Base-by-base conservation (phyloP, 2,329 filamentous ascomycete genomes). In the Xylariaceae sp. region DNA sequence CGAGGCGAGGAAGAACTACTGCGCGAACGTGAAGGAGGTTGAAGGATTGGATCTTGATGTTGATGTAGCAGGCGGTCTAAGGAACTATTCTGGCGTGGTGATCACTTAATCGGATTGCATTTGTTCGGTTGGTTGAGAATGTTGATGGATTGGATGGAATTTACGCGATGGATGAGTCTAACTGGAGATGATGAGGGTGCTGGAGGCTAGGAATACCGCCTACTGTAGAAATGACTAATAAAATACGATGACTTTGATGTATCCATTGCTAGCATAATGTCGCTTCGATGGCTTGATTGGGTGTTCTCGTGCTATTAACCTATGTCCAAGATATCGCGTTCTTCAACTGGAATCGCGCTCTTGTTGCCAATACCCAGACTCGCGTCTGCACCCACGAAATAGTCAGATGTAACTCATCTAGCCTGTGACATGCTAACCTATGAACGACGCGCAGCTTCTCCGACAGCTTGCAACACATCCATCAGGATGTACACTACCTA, bases 1-100 rank as follows among this genome's bases (percentile, higher is more conserved):
- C 72, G 75, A 70, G 72, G 75, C 72, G 77, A 81, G 72, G 82
- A 82, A 84, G 80, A 80, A 70, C 23, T 44, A 21, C 14, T 37
- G 44, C 40, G 37, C 14, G 19, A 52, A 45, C 14, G 14, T 41
- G 5, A 1, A 40, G 19, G 23, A 26, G 23, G 23, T 9, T 26
- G 23, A 9, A 26, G 23, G 23, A n/a, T n/a, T n/a, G n/a, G n/a
- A n/a, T n/a, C n/a, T n/a, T n/a, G n/a, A n/a, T n/a, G n/a, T n/a
- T n/a, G n/a, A n/a, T n/a, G n/a, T n/a, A n/a, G n/a, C n/a, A n/a
- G n/a, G n/a, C n/a, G n/a, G n/a, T n/a, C n/a, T n/a, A n/a, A n/a
- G n/a, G n/a, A n/a, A n/a, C n/a, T n/a, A n/a, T n/a, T n/a, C n/a
- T n/a, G n/a, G n/a, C n/a, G n/a, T n/a, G n/a, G n/a, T n/a, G n/a